Conservation (phyloP, 768 basidiomycete species). For the Lactifluus echinatus region DNA sequence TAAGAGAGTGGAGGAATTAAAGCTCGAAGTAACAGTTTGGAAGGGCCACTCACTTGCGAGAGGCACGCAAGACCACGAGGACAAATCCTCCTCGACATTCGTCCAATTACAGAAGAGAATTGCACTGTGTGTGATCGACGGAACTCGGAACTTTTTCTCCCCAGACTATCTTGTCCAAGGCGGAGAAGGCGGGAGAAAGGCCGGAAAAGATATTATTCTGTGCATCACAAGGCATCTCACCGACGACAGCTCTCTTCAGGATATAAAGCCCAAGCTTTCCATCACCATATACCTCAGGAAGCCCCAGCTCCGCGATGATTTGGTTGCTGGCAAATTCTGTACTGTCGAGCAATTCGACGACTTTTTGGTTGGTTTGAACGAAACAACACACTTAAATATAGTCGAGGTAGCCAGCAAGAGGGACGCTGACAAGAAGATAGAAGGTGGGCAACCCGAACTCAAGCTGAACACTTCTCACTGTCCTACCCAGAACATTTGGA, state of each 20-base stretch:
- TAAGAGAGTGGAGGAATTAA: conserved; percentile 12
- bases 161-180: conserved; percentile 2
- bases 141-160: conserved; percentile 16
- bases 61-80: not conserved
- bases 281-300: conserved; percentile 14
- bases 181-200: conserved; percentile 10
- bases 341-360: conserved; percentile 10
- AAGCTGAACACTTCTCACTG: not conserved
- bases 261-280: not conserved
- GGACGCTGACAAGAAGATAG: conserved; percentile 13
- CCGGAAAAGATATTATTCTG: conserved; percentile 11
- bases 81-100: not conserved
- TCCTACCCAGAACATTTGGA: conserved; percentile 12
- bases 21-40: conserved; percentile 18
- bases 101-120: not conserved
- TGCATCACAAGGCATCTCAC: conserved; percentile 1
- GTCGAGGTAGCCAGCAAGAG: conserved; percentile 15
- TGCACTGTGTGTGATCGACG: conserved; percentile 17
- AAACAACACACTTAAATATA: conserved; percentile 6
- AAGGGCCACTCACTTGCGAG: conserved; percentile 10
- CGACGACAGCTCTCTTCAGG: conserved; percentile 2
- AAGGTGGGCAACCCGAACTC: not conserved
- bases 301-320: conserved; percentile 4
- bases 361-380: conserved; percentile 13
- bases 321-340: conserved; percentile 1